Percentiles rank a stretch among this genome's conserved stretches.
phyloP scores from a whole-genome alignment of 2,329 filamentous ascomycete species.

The Hymenotorrendiella dingleyae region DNA sequence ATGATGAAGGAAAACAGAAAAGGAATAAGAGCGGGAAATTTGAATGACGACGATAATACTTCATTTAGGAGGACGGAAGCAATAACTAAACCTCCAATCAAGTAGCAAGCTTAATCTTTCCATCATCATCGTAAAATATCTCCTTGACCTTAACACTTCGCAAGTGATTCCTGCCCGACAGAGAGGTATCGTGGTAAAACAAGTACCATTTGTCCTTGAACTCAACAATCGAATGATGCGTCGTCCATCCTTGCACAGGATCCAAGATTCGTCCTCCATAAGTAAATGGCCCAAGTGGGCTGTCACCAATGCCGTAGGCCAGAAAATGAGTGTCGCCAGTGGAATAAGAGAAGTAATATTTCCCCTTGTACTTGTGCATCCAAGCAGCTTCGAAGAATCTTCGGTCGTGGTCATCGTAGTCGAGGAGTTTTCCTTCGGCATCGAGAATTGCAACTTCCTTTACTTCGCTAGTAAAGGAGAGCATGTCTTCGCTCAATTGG shows the following conservation, averaged over 20 bases:
- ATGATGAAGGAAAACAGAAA: no score
- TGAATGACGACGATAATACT: constrained; percentile 10
- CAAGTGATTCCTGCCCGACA: constrained; percentile 63
- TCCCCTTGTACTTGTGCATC: constrained; percentile 66
- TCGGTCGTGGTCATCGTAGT: constrained; percentile 63
- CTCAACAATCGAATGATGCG: constrained; percentile 73
- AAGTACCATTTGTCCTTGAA: constrained; percentile 67
- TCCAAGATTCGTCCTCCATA: constrained; percentile 67
- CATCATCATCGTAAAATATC: constrained; percentile 64
- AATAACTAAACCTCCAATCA: no score
- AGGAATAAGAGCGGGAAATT: no score
- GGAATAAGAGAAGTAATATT: constrained; percentile 73
- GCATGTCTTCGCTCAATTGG: constrained; percentile 60
- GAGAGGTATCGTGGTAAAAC: constrained; percentile 72
- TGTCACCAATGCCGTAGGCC: constrained; percentile 60
- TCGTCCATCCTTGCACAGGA: constrained; percentile 75
- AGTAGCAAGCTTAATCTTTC: constrained; percentile 44
- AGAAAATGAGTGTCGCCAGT: constrained; percentile 74
- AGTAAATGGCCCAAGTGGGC: constrained; percentile 65
- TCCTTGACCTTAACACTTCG: constrained; percentile 69
- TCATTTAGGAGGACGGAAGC: no score
- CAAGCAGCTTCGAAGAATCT: constrained; percentile 78
- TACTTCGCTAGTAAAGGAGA: constrained; percentile 47
- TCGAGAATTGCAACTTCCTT: constrained; percentile 60
- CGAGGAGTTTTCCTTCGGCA: constrained; percentile 51